These are phyloP conservation scores for Aleurites moluccanus DNA, from an alignment of 441 rosid genomes.

Conservation along the genomic window DNA sequence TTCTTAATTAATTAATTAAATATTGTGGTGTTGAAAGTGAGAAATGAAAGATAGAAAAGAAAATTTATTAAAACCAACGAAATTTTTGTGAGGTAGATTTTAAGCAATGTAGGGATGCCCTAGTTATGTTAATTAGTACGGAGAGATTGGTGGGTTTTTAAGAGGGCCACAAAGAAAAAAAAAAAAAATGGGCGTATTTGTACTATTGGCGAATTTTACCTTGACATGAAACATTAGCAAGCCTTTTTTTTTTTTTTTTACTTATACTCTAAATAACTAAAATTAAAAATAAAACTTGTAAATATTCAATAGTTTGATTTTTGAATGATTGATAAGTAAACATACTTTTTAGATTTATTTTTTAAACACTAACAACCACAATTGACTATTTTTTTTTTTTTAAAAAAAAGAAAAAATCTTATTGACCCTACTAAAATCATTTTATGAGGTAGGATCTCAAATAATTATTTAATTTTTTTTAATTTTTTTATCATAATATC, in stretches of 20 bases:
- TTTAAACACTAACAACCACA: background rate
- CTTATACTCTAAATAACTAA: too few relatives aligned
- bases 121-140: conserved; percentile 7
- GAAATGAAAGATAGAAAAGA: background rate
- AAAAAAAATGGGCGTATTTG: background rate
- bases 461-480: background rate
- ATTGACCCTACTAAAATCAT: conserved; percentile 1
- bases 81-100: conserved; percentile 15
- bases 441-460: background rate
- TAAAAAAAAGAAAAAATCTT: background rate
- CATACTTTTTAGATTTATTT: too few relatives aligned
- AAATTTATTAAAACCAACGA: background rate
- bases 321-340: too few relatives aligned
- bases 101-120: conserved; percentile 25
- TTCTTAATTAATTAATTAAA: background rate
- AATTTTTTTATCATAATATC: background rate
- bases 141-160: conserved; percentile 2
- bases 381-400: background rate
- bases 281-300: too few relatives aligned
- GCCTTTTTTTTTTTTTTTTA: too few relatives aligned
- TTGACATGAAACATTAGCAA: background rate
- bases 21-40: background rate
- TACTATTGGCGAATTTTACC: background rate
- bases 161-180: background rate
- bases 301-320: too few relatives aligned